Conservation (phyloP, 306 rosid species). For the Prunus padus region DNA sequence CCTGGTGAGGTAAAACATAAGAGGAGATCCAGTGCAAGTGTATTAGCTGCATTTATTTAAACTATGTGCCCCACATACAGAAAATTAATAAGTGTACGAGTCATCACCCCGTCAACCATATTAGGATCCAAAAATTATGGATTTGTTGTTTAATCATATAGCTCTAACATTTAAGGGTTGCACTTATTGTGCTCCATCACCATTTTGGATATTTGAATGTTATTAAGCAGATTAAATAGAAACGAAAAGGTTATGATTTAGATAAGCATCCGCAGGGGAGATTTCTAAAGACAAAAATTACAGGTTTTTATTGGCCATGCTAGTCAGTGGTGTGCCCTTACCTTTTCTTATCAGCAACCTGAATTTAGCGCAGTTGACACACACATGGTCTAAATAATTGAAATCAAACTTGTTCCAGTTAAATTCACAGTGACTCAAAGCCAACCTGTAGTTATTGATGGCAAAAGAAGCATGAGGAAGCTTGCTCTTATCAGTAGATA, state of each 20-base stretch:
- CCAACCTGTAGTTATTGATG: conserved; percentile 81
- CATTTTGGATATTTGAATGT: not conserved
- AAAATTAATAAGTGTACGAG: not conserved
- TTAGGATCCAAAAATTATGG: not conserved
- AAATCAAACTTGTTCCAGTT: not conserved
- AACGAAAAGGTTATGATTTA: not conserved
- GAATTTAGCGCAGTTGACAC: not conserved
- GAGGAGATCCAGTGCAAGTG: not conserved
- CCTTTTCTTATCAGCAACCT: not conserved
- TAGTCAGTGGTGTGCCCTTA: not conserved
- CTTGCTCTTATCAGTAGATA: conserved; percentile 75
- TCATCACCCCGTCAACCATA: not conserved
- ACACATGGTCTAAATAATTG: not conserved
- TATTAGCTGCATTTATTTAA: not conserved
- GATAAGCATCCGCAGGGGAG: not conserved
- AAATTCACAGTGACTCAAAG: conserved; percentile 2
- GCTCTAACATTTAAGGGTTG: not conserved
- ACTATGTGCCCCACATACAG: not conserved
- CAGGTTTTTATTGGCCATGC: not conserved
- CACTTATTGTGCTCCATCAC: not conserved
- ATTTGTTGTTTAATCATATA: not conserved
- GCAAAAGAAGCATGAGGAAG: conserved; percentile 84
- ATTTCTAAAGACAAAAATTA: no score
- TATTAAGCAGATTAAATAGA: not conserved
- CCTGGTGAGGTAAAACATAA: not conserved